phyloP scores from a whole-genome alignment of 257 asterid genomes.

The Solanum neorickii region DNA sequence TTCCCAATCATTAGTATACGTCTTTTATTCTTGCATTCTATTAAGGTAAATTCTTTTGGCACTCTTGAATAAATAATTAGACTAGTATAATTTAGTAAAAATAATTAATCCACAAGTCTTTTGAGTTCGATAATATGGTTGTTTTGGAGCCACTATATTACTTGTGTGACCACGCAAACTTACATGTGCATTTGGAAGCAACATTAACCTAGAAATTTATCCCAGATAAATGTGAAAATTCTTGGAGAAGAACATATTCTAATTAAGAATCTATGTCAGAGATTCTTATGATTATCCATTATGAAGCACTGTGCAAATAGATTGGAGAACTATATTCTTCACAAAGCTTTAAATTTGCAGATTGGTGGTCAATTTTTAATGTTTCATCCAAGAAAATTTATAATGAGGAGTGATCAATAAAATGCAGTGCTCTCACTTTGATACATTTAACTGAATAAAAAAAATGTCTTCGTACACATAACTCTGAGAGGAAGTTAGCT shows the following conservation, averaged over 20 bases:
- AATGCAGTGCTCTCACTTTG: background rate
- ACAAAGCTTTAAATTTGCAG: background rate
- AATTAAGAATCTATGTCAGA: background rate
- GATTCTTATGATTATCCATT: background rate
- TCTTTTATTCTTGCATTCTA: too few relatives aligned
- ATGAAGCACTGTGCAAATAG: background rate
- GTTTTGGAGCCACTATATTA: too few relatives aligned
- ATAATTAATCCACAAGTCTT: too few relatives aligned
- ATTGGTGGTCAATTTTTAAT: background rate
- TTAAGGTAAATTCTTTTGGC: too few relatives aligned
- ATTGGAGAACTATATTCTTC: background rate
- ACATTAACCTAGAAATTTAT: background rate
- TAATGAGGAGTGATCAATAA: background rate
- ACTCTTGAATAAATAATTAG: too few relatives aligned
- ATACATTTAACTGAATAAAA: background rate
- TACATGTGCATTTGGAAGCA: too few relatives aligned
- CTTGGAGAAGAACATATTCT: background rate
- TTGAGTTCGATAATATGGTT: too few relatives aligned
- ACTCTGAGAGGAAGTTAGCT: background rate
- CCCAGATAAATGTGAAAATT: background rate
- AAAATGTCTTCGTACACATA: background rate
- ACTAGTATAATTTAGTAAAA: too few relatives aligned
- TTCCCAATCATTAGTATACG: too few relatives aligned
- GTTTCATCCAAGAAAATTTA: background rate
- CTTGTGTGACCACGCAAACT: too few relatives aligned